Evolutionary conservation across 2,329 filamentous ascomycete genomes (phyloP).

Genomic region (Chaetomiaceae sp.): DNA sequence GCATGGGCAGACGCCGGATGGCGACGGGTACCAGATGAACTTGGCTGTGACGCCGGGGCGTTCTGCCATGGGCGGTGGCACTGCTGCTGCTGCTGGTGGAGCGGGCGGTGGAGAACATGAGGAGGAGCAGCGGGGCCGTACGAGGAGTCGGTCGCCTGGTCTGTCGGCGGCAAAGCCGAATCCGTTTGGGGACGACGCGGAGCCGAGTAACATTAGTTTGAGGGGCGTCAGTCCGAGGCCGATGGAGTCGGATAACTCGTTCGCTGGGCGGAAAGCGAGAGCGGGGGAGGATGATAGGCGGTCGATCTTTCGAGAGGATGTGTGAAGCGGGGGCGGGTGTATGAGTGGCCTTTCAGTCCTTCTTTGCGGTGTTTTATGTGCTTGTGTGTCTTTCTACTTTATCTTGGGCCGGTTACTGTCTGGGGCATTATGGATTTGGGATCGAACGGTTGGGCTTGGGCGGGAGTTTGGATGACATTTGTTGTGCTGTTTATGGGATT

Average conservation of each 20-base stretch:
- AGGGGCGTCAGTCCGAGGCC: conserved; percentile 73
- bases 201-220: conserved; percentile 57
- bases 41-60: conserved; percentile 33
- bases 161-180: conserved; percentile 42
- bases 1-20: conserved; percentile 32
- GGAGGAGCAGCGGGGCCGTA: conserved; percentile 38
- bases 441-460: not conserved
- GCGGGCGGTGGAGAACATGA: not conserved
- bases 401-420: not conserved
- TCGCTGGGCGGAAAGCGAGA: conserved; percentile 11
- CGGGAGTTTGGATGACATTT: not conserved
- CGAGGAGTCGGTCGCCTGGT: conserved; percentile 41
- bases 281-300: conserved; percentile 2
- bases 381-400: not conserved
- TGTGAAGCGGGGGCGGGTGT: not conserved
- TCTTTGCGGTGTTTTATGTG: not conserved
- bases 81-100: not conserved
- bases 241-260: conserved; percentile 50
- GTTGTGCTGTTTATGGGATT: not conserved
- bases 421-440: not conserved
- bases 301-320: conserved; percentile 11
- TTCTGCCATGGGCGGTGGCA: not conserved
- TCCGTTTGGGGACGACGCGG: conserved; percentile 66
- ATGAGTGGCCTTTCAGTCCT: not conserved
- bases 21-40: conserved; percentile 49